Base-by-base conservation (phyloP, 1,139 yeast species). In the Blastobotrys illinoisensis region DNA sequence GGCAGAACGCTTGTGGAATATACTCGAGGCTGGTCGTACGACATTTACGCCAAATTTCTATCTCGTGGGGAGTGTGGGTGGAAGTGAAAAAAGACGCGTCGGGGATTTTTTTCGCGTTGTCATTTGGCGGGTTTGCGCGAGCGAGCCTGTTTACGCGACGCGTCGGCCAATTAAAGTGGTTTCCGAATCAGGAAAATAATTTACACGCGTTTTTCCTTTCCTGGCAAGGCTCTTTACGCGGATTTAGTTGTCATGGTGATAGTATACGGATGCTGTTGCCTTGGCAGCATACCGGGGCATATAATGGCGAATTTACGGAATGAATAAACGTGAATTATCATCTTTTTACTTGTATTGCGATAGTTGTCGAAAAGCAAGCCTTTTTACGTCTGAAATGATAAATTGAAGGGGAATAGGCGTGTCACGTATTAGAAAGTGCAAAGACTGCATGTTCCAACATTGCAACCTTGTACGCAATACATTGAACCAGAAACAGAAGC, bases 1-100 rank as follows among this genome's bases (percentile, higher is more conserved):
- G 93, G 95, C 56, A 90, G 79, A 14, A 90, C 98, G 44, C 86
- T 86, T 6, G 98, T 93, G 47, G 93, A 78, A 68, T 80, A 91
- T 5, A 86, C 80, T 58, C 88, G 88, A 21, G 91, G 83, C 73
- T 88, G 82, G 70, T 89, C 97, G 74, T 82, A 89, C 11, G 76
- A 72, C 77, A 74, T 74, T 48, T 20, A 57, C 7, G 54, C 21
- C 50, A 20, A 44, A 36, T 47, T 32, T 24, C 16, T 44, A 9
- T 19, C 14, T 32, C 43, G 20, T 26, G 32, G 26, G 5, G 26
- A 26, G 23, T 26, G 32, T 5, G 13, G 48, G 11, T 9, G 26
- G 14, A 26, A 9, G 24, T 23, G 44, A 43, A 20, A 49, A 23
- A 36, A 23, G 14, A 18, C 23, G 47, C 19, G 47, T 44, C 46